These are phyloP conservation scores for Solanum chacoense DNA, from an alignment of 305 asterid species.

Conservation along the genomic window DNA sequence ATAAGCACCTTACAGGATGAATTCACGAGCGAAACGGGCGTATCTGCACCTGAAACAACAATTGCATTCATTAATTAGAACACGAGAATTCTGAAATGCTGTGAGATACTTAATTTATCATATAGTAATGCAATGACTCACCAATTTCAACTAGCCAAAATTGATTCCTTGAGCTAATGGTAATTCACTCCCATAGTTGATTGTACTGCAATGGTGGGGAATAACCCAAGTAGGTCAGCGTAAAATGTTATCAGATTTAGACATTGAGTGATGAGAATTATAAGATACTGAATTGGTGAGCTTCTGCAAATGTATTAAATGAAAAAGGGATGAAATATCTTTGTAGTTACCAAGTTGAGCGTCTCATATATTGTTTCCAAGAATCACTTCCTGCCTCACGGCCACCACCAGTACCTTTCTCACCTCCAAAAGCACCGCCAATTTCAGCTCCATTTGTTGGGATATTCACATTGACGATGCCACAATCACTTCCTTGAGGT, in stretches of 20 bases:
- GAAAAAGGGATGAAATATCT: not conserved
- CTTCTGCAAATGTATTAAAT: not conserved
- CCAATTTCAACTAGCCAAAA: constrained; percentile 43
- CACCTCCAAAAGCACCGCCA: constrained; percentile 99
- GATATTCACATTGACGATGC: constrained; percentile 83
- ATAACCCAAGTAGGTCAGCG: not conserved
- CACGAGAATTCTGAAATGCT: not conserved
- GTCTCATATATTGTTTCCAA: constrained; percentile 98
- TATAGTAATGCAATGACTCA: not conserved
- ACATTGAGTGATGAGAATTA: not conserved
- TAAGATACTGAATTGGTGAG: not conserved
- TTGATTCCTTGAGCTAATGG: constrained; percentile 97
- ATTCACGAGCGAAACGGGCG: not conserved
- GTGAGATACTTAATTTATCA: not conserved
- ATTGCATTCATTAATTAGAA: not conserved
- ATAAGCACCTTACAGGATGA: not conserved
- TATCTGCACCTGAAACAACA: not conserved
- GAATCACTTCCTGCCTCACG: constrained; percentile 99
- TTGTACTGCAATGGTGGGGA: constrained; percentile 46
- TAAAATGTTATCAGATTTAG: not conserved
- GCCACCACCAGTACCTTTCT: constrained; percentile 96
- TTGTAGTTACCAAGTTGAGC: constrained; percentile 79
- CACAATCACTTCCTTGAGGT: constrained; percentile 93
- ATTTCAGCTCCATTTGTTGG: constrained; percentile 99
- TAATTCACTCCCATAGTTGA: constrained; percentile 82